Percentiles rank a stretch among this genome's conserved stretches.
These are phyloP conservation scores for Microcyclosporella mali DNA, from an alignment of 2,329 filamentous ascomycete genomes.

Conservation along the genomic window DNA sequence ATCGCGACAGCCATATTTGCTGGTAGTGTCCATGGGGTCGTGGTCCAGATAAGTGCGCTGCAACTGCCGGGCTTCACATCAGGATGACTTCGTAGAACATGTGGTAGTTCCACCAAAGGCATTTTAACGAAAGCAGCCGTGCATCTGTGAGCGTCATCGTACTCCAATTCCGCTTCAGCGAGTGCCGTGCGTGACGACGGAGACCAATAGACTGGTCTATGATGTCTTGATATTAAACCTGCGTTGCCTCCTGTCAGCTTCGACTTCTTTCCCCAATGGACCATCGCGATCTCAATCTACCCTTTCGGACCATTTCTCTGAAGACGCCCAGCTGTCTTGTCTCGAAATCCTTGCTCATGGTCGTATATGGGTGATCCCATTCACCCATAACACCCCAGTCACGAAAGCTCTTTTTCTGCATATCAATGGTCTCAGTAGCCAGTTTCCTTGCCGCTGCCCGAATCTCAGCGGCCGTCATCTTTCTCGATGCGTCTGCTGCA, in stretches of 20 bases:
- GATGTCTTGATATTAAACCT: slow-evolving; percentile 68
- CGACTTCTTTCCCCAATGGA: not conserved
- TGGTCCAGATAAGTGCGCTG: slow-evolving; percentile 93
- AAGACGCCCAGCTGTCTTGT: slow-evolving; percentile 69
- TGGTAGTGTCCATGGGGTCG: slow-evolving; percentile 93
- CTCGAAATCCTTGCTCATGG: slow-evolving; percentile 72
- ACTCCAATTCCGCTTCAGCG: slow-evolving; percentile 79
- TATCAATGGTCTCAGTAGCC: slow-evolving; percentile 60
- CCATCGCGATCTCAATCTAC: slow-evolving; percentile 19
- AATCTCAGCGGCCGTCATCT: slow-evolving; percentile 49
- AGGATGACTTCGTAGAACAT: slow-evolving; percentile 33
- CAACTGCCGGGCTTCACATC: slow-evolving; percentile 47
- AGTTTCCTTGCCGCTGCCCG: slow-evolving; percentile 59
- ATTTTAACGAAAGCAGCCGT: slow-evolving; percentile 75
- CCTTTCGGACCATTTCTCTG: slow-evolving; percentile 63
- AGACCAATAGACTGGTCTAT: slow-evolving; percentile 84
- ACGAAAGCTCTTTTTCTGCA: slow-evolving; percentile 67
- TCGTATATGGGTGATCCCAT: slow-evolving; percentile 70
- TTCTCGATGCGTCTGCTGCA: slow-evolving; percentile 27
- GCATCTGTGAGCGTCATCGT: slow-evolving; percentile 67
- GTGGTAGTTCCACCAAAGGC: slow-evolving; percentile 51
- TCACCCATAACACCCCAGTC: slow-evolving; percentile 74
- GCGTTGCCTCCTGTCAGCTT: slow-evolving; percentile 1
- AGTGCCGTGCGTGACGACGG: slow-evolving; percentile 71
- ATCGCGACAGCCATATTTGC: slow-evolving; percentile 88